A percentile compares a stretch with the other conserved stretches of the same genome.
These are phyloP conservation scores for Cymbopogon citratus DNA, from an alignment of 176 grass and related monocot genomes.

Conservation along the genomic window DNA sequence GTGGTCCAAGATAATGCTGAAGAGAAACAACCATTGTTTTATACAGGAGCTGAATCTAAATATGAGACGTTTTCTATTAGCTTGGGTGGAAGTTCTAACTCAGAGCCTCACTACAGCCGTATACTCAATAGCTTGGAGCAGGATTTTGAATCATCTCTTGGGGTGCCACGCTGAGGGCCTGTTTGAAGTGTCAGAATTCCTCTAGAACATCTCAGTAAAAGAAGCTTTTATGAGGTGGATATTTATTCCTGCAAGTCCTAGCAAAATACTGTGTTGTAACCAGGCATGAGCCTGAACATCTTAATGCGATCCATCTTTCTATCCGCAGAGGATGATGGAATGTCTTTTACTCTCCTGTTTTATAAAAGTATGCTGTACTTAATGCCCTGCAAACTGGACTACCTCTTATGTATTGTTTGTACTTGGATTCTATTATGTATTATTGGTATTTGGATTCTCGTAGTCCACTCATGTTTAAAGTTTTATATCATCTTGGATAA, in stretches of 20 bases:
- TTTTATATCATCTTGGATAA: background rate
- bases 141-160: background rate
- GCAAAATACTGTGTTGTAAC: background rate
- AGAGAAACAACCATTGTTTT: background rate
- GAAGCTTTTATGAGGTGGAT: background rate
- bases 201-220: background rate
- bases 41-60: background rate
- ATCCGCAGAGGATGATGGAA: background rate
- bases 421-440: background rate
- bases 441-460: background rate
- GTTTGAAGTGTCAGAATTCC: background rate
- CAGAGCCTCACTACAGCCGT: background rate
- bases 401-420: background rate
- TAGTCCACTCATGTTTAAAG: background rate
- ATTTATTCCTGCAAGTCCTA: background rate
- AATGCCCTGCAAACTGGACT: background rate
- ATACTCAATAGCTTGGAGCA: background rate
- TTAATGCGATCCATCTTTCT: background rate
- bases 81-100: background rate
- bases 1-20: background rate
- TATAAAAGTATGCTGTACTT: background rate
- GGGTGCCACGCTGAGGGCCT: background rate
- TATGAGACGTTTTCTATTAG: background rate
- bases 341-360: background rate
- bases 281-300: background rate